phyloP scores from a whole-genome alignment of 352 stramenopile genomes.

The Globisporangium abappressorium region DNA sequence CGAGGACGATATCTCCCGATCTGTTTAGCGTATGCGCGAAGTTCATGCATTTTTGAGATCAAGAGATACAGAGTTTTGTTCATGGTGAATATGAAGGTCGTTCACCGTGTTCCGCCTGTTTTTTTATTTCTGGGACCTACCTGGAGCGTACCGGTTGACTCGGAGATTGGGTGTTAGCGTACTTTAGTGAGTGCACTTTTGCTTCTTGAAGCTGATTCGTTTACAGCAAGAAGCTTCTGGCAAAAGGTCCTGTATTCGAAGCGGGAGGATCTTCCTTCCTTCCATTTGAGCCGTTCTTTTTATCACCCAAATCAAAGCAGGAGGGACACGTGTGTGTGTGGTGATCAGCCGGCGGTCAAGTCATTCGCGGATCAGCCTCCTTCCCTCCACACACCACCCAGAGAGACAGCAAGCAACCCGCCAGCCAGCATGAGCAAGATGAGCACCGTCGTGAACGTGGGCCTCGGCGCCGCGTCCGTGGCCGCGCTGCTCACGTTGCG shows the following conservation, averaged over 20 bases:
- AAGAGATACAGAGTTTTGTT: too few relatives aligned
- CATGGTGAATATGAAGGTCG: not conserved
- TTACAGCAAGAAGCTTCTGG: not conserved
- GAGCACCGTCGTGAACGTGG: constrained; percentile 42
- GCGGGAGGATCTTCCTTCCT: not conserved
- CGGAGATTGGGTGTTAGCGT: too few relatives aligned
- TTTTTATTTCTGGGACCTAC: too few relatives aligned
- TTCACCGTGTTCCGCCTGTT: too few relatives aligned
- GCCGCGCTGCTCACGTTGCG: constrained; percentile 62
- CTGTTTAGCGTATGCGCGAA: too few relatives aligned
- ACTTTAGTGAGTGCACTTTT: not conserved
- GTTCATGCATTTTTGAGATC: too few relatives aligned
- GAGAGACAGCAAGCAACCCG: not conserved
- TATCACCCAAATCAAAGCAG: not conserved
- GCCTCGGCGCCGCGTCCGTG: constrained; percentile 48
- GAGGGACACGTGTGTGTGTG: not conserved
- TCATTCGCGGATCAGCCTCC: not conserved
- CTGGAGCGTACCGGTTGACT: too few relatives aligned
- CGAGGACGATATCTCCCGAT: too few relatives aligned
- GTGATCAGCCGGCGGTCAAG: not conserved
- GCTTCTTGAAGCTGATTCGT: not conserved
- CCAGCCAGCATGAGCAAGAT: constrained; percentile 47
- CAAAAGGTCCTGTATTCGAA: not conserved
- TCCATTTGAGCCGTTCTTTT: not conserved
- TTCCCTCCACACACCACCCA: not conserved